A percentile compares a stretch with the other conserved stretches of the same genome.
Conservation (phyloP, 257 asterid species). For the Euphrasia confusa region DNA sequence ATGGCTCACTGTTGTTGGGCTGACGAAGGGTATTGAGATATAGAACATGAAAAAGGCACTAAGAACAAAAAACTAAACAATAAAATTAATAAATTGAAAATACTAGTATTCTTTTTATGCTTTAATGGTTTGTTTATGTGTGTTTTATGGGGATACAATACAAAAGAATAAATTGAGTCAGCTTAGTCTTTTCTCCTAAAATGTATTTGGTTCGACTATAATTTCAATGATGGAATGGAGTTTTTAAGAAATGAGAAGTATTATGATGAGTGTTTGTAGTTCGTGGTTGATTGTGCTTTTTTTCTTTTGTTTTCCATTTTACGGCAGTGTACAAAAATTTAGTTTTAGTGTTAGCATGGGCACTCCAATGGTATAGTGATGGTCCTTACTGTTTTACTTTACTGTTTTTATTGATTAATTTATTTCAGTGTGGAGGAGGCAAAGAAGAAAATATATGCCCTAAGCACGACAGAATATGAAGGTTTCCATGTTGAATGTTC, state of each 20-base stretch:
- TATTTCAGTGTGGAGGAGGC: constrained; percentile 85
- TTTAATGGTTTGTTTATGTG: not conserved
- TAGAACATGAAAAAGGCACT: too few species aligned
- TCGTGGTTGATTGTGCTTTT: not conserved
- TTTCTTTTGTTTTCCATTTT: too few species aligned
- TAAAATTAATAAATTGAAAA: constrained; percentile 4
- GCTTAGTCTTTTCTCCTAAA: not conserved
- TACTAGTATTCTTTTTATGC: not conserved
- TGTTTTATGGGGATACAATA: constrained; percentile 3
- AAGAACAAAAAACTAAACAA: not conserved
- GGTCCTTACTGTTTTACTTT: not conserved
- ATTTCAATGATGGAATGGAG: not conserved
- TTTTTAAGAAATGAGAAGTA: not conserved
- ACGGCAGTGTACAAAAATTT: too few species aligned
- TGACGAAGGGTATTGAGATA: not conserved
- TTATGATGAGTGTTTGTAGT: not conserved
- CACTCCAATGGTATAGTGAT: not conserved
- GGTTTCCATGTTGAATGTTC: constrained; percentile 90
- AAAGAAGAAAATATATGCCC: constrained; percentile 83
- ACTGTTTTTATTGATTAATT: constrained; percentile 13
- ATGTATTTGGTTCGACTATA: not conserved
- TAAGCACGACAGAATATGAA: constrained; percentile 74
- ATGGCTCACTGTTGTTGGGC: not conserved
- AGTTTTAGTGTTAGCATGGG: constrained; percentile 12
- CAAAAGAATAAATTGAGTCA: constrained; percentile 12